Base-by-base conservation (phyloP, 768 basidiomycete species). In the Cystofilobasidium capitatum region DNA sequence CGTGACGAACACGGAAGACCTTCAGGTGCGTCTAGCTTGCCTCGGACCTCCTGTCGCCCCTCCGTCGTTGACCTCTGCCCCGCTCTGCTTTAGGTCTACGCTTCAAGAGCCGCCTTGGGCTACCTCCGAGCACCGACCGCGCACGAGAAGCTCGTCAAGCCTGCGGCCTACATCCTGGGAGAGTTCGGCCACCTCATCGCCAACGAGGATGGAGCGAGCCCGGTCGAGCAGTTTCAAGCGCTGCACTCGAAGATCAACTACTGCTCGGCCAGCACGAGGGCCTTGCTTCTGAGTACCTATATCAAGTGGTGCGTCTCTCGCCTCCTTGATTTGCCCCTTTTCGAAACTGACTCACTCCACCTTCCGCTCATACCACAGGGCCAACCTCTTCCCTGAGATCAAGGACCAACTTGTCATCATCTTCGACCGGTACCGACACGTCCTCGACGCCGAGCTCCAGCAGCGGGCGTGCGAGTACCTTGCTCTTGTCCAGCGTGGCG, bases 361-460 rank as follows among this genome's bases (percentile, higher is more conserved):
- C 2, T 51, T 29, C 24, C n/a, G 35, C 14, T 42, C 42, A 62
- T 54, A 58, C 69, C 55, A 14, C 49, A 60, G 94, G 94, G 91
- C 96, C 71, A 99, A 99, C 76, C 89, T 99, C 65, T 99, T 98
- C 78, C 96, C 96, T 24, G 96, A 99, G 77, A 96, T 99, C 79
- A 96, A 93, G 73, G 83, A 86, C 9, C 92, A 97, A 71, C 84
- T 99, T 35, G 73, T 97, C 75, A 88, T 87, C 76, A 91, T 98
- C 72, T 96, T 99, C 72, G 92, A 97, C 73, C 89, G 92, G 20
- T 98, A 96, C 75, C 86, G 91, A n/a, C 91, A 94, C 74, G 90
- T 97, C 54, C 84, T 99, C 17, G 96, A 99, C 77, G 86, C 92
- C 22, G 96, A 99, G 74, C 81, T 99, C 2, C 96, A 99, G 76